Percentiles rank a stretch among this genome's conserved stretches.
These are phyloP conservation scores for Venturia oleaginea DNA, from an alignment of 2,329 filamentous ascomycete genomes.

Conservation along the genomic window DNA sequence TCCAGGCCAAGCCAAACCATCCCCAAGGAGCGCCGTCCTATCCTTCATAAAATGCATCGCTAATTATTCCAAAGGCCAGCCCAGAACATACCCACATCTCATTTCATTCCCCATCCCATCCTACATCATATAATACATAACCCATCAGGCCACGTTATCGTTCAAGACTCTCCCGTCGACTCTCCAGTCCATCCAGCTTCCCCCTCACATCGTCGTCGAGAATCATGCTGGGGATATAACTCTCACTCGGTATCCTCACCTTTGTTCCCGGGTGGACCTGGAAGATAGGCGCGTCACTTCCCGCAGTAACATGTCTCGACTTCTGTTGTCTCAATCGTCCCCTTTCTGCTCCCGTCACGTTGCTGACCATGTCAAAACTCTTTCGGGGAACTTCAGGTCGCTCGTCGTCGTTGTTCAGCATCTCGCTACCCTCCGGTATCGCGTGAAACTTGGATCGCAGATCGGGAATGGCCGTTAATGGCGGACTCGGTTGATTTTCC, in stretches of 20 bases:
- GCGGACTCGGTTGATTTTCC: not conserved
- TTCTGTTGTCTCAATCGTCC: not conserved
- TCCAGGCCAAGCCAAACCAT: not conserved
- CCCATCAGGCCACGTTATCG: not conserved
- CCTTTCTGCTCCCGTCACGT: not conserved
- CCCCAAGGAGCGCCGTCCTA: not conserved
- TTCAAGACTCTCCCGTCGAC: not conserved
- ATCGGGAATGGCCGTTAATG: slow-evolving; percentile 14
- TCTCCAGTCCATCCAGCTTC: not conserved
- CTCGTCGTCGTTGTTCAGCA: not conserved
- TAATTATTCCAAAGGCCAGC: not conserved
- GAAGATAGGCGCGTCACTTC: slow-evolving; percentile 29
- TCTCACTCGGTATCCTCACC: slow-evolving; percentile 29
- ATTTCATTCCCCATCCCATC: not conserved
- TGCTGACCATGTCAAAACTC: not conserved
- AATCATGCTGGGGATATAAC: slow-evolving; percentile 30
- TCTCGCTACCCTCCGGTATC: not conserved
- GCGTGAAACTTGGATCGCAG: slow-evolving; percentile 13
- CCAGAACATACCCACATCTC: not conserved
- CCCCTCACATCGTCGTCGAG: slow-evolving; percentile 22
- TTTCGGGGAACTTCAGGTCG: not conserved
- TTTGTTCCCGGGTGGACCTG: slow-evolving; percentile 31
- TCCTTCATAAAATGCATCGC: not conserved
- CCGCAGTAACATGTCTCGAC: slow-evolving; percentile 17
- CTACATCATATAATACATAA: no score